phyloP scores from a whole-genome alignment of 805 yeast species.

The Sungouiella thailandica region DNA sequence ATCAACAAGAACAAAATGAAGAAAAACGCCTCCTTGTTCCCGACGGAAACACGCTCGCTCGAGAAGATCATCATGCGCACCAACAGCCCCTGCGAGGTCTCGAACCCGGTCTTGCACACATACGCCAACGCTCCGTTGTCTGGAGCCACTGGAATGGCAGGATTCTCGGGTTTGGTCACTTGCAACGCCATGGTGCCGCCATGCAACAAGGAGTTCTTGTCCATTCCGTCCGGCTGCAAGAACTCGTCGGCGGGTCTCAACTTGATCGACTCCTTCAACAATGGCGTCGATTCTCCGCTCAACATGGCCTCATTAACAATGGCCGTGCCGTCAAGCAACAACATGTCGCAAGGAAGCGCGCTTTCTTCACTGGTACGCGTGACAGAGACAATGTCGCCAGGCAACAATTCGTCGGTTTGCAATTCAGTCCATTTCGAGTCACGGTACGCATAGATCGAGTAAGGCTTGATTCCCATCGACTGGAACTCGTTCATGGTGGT shows the following conservation, averaged over 20 bases:
- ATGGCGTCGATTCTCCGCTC: constrained; percentile 96
- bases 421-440: constrained; percentile 63
- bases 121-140: constrained; percentile 89
- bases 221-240: constrained; percentile 75
- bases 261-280: constrained; percentile 85
- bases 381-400: constrained; percentile 87
- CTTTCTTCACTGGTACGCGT: constrained; percentile 86
- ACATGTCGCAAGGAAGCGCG: constrained; percentile 91
- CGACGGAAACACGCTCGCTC: constrained; percentile 93
- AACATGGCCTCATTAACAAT: constrained; percentile 98
- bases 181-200: constrained; percentile 97
- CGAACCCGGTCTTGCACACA: constrained; percentile 94
- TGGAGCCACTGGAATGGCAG: constrained; percentile 62
- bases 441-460: constrained; percentile 68
- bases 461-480: constrained; percentile 96
- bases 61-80: constrained; percentile 98
- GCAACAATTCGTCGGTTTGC: constrained; percentile 72
- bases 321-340: constrained; percentile 83
- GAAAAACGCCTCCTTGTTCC: constrained; percentile 88
- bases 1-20: constrained; percentile 84
- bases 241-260: constrained; percentile 70
- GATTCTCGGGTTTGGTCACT: constrained; percentile 64
- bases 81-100: constrained; percentile 94
- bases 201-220: constrained; percentile 81
- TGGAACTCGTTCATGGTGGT: constrained; percentile 92